Evolutionary conservation across 2,329 filamentous ascomycete genomes (phyloP).

Genomic region (Verticillium nubilum): DNA sequence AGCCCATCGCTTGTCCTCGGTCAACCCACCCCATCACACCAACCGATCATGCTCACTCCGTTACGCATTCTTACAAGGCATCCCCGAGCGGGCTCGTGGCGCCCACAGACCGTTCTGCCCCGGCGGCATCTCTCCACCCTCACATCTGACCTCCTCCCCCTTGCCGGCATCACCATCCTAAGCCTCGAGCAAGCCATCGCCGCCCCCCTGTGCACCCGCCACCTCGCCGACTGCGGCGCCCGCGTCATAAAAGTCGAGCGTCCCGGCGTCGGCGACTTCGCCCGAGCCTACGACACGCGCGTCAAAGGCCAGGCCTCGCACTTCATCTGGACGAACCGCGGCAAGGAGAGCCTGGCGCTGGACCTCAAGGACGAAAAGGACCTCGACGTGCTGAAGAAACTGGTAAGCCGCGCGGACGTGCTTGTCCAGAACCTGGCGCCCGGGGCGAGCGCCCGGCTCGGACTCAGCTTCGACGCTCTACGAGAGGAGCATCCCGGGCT

Average conservation of each 20-base stretch:
- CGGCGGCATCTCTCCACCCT: background rate
- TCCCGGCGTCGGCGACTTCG: conserved; percentile 45
- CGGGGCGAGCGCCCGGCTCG: conserved; percentile 39
- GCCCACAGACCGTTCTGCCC: background rate
- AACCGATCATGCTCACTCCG: background rate
- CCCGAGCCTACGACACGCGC: conserved; percentile 42
- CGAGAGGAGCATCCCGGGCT: conserved; percentile 33
- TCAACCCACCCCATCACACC: background rate
- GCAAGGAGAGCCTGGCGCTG: conserved; percentile 46
- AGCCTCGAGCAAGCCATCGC: conserved; percentile 50
- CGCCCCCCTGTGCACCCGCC: conserved; percentile 48
- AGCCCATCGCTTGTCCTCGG: too few species aligned
- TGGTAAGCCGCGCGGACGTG: conserved; percentile 40
- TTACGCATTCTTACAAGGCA: background rate
- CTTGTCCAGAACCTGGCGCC: conserved; percentile 50
- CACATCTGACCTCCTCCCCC: conserved; percentile 6
- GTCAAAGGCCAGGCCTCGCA: conserved; percentile 45
- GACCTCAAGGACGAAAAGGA: conserved; percentile 40
- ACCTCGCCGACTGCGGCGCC: conserved; percentile 47
- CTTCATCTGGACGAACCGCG: conserved; percentile 51
- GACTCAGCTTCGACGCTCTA: conserved; percentile 38
- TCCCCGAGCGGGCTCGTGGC: background rate
- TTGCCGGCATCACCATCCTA: conserved; percentile 42
- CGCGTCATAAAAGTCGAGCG: conserved; percentile 51
- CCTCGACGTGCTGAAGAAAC: conserved; percentile 33